phyloP scores from a whole-genome alignment of 805 yeast genomes.

The Vanderwaltozyma polyspora region DNA sequence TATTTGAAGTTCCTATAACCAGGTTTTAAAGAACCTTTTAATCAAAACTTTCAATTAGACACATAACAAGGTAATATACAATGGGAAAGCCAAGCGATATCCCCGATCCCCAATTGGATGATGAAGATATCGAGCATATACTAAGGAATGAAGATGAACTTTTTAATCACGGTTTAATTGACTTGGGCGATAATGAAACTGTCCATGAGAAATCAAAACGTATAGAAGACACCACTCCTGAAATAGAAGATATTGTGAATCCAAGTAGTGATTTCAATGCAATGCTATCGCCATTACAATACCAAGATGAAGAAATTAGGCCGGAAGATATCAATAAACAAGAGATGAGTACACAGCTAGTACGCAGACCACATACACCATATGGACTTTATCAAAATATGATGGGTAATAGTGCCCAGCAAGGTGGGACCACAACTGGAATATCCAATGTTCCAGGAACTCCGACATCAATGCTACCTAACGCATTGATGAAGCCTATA shows the following conservation, averaged over 20 bases:
- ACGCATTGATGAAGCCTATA: neutral
- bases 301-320: neutral
- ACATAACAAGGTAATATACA: too few relatives aligned
- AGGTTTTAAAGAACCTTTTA: too few relatives aligned
- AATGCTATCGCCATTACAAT: conserved; percentile 4
- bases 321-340: neutral
- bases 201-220: too few relatives aligned
- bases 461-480: neutral
- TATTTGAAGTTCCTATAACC: too few relatives aligned
- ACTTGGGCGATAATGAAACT: too few relatives aligned
- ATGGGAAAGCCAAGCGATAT: too few relatives aligned
- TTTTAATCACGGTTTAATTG: neutral
- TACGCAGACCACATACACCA: conserved; percentile 10
- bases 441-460: neutral
- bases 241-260: conserved; percentile 22
- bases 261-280: conserved; percentile 15
- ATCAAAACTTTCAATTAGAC: too few relatives aligned
- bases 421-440: too few relatives aligned
- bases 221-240: too few relatives aligned
- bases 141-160: too few relatives aligned
- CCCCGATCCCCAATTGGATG: conserved; percentile 16
- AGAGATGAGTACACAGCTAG: conserved; percentile 5
- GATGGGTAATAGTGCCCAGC: neutral
- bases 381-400: conserved; percentile 7
- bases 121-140: conserved; percentile 22